Percentiles rank a stretch among this genome's conserved stretches.
Evolutionary conservation across 2,329 filamentous ascomycete genomes (phyloP).

Genomic region (Colletotrichum magnum): DNA sequence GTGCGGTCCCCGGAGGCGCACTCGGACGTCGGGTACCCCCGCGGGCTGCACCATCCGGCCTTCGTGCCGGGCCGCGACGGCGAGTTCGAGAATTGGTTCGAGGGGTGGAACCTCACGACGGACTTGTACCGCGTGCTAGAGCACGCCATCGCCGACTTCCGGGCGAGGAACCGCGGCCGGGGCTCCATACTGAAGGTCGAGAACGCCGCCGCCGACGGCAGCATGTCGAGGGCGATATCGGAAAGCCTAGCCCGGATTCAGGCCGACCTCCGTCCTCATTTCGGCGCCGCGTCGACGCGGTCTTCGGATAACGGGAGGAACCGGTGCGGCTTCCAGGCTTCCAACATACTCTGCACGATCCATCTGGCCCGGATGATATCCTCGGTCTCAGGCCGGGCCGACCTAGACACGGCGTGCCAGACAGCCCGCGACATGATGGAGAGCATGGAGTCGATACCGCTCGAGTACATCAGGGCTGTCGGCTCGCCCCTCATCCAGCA

Average conservation of each 20-base stretch:
- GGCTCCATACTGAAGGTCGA: constrained; percentile 8
- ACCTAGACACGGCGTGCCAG: background rate
- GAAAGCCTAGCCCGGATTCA: constrained; percentile 14
- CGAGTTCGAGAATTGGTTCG: constrained; percentile 57
- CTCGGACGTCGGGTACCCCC: constrained; percentile 41
- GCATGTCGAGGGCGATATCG: background rate
- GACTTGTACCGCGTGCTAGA: constrained; percentile 70
- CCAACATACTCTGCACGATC: constrained; percentile 31
- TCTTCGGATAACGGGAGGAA: constrained; percentile 24
- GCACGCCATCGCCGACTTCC: constrained; percentile 55
- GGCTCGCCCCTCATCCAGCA: constrained; percentile 13
- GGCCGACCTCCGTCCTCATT: constrained; percentile 13
- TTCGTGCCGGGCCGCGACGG: constrained; percentile 26
- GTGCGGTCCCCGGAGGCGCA: constrained; percentile 42
- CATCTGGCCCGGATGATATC: constrained; percentile 25
- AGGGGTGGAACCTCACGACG: constrained; percentile 70
- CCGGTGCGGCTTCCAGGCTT: constrained; percentile 30
- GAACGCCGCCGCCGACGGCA: background rate
- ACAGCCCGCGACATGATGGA: constrained; percentile 27
- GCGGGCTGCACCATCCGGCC: constrained; percentile 9
- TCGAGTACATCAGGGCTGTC: constrained; percentile 22
- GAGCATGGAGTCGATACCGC: constrained; percentile 16
- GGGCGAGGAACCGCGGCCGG: constrained; percentile 34
- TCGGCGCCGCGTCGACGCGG: background rate
- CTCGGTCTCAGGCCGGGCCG: background rate